Base-by-base conservation (phyloP, 805 yeast genomes). In the Pichia scutulata region DNA sequence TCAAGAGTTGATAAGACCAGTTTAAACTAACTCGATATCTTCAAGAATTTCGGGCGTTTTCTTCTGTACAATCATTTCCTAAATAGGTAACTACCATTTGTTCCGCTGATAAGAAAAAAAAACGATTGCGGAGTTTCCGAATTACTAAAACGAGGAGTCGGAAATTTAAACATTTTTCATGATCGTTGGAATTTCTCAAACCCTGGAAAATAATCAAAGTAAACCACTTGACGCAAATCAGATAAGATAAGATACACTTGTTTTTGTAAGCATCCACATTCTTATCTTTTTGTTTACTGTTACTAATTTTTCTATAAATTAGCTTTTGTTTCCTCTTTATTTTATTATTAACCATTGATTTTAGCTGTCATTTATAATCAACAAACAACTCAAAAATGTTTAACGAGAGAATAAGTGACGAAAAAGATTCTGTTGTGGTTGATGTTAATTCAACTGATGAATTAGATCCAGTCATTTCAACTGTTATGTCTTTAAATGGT, bases 401-500 rank as follows among this genome's bases (percentile, higher is more conserved):
- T 24, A 13, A 14, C 6, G 24, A 16, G 22, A 47, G 24, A 37
- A 21, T 23, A 16, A 43, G 37, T 33, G 47, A 48, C 7, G 24
- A 21, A 21, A 40, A 43, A 21, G 37, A 47, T 19, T 39, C 39
- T 10, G 26, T 39, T 36, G 28, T 43, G 8, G 10, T 43, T 6
- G 39, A 36, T 4, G 40, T 43, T 2, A 13, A 21, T 6, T 24
- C 43, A 10, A 30, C 41, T 5, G 37, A 37, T 19, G 52, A 50
- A 16, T 13, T 50, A 2, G 26, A 50, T 19, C 52, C 52, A n/a
- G 40, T 50, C 14, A 42, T 50, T 39, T 50, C 53, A n/a, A 47
- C 53, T 4, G 48, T 50, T n/a, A 42, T 50, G 6, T 49, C 52
- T 4, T 25, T 49, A n/a, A 26, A 49, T 12, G 52, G 48, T 22